Base-by-base conservation (phyloP, 441 rosid species). In the Eutrema salsugineum region DNA sequence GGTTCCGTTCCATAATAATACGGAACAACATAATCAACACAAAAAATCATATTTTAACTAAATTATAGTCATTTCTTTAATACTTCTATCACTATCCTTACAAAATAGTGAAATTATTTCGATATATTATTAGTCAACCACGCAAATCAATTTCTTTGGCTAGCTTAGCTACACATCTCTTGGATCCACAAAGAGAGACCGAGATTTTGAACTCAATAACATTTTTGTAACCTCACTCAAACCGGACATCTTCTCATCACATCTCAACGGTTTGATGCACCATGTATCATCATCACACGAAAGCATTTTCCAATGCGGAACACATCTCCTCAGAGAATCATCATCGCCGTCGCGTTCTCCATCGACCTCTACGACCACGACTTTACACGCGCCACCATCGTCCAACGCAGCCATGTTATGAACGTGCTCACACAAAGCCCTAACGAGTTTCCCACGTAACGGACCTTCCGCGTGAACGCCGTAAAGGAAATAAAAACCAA, bases 241-340 rank as follows among this genome's bases (percentile, higher is more conserved):
- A 27, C 54, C 38, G 15, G 17, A 46, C 35, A 60, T 77, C 28
- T 59, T 68, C 51, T 80, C 77, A 46, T 75, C 84, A 43, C 60
- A 77, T 79, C 81, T 82, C 85, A 91, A 63, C 22, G 84, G 77
- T 71, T 87, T 91, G 51, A 91, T 84, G 81, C 97, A 91, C 97
- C 97, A 91, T 81, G 84, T 73, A 59, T 91, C 97, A 46, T 87
- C 91, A 1, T 87, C 88, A 79, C 95, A 88, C 6, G 97, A 88
- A 48, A 87, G 82, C 70, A 81, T 74, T 71, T 89, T 82, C 90
- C 97, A 83, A 66, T 89, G 84, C 1, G 97, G 97, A 64, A 87
- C 80, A 78, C 77, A 82, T 65, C 70, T 51, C 61, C 62, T 56
- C 24, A 82, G 10, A 5, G 30, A 47, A 73, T 85, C 90, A 15